phyloP scores from a whole-genome alignment of 768 basidiomycete genomes.

The Trametes sanguinea region DNA sequence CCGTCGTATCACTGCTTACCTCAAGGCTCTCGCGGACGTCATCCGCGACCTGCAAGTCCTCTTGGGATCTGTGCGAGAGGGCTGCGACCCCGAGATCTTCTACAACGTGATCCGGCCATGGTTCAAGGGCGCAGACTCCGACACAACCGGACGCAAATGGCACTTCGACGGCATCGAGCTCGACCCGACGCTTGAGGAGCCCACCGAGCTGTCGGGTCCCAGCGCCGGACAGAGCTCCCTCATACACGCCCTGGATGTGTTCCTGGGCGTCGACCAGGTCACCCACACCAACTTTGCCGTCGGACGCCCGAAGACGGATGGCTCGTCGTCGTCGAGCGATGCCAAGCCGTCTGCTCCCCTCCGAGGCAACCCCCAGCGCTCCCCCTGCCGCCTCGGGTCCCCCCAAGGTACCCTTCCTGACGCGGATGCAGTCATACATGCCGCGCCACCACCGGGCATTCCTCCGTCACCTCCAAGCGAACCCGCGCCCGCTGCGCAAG shows the following conservation, averaged over 20 bases:
- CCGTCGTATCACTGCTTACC: constrained; percentile 56
- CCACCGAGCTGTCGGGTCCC: constrained; percentile 52
- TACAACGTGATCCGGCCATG: constrained; percentile 62
- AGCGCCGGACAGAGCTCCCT: constrained; percentile 65
- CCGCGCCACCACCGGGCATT: constrained; percentile 60
- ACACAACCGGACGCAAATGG: constrained; percentile 35
- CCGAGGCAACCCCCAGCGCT: constrained; percentile 14
- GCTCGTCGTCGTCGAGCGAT: background rate
- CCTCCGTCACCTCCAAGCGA: constrained; percentile 50
- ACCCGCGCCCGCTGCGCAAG: constrained; percentile 48
- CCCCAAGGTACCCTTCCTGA: constrained; percentile 42
- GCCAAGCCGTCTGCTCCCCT: constrained; percentile 22
- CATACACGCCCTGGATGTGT: constrained; percentile 55
- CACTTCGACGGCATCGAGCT: constrained; percentile 49
- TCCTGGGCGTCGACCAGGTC: constrained; percentile 51
- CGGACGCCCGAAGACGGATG: background rate
- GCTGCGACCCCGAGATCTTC: constrained; percentile 70
- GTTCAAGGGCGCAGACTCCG: constrained; percentile 57
- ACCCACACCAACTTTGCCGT: constrained; percentile 32
- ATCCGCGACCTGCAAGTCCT: constrained; percentile 64
- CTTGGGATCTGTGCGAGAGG: constrained; percentile 63
- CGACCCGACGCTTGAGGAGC: constrained; percentile 33
- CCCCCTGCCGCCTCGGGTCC: constrained; percentile 19
- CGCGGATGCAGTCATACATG: constrained; percentile 62
- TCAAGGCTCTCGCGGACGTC: constrained; percentile 60